Percentiles rank a stretch among this genome's conserved stretches.
These are phyloP conservation scores for Tardiomyces digboiensis DNA, from an alignment of 1,139 yeast genomes.

Conservation along the genomic window DNA sequence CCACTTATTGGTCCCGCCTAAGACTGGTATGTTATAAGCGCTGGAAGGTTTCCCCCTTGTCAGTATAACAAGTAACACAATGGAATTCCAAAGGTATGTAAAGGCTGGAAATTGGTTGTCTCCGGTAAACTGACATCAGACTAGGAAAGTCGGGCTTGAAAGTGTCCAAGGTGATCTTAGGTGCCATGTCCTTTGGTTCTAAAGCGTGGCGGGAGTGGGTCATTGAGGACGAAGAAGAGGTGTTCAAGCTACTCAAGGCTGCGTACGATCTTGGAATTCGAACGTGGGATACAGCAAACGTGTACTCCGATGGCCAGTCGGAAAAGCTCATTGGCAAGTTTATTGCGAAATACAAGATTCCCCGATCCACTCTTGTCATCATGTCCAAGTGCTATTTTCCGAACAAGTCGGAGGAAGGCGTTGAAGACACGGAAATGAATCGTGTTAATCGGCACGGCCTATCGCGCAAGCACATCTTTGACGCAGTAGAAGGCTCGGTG, in stretches of 20 bases:
- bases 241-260: slow-evolving; percentile 34
- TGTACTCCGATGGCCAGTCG: slow-evolving; percentile 36
- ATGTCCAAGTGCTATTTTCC: slow-evolving; percentile 32
- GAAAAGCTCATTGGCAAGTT: slow-evolving; percentile 37
- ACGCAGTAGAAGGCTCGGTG: slow-evolving; percentile 37
- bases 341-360: slow-evolving; percentile 33
- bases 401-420: slow-evolving; percentile 42
- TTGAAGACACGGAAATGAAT: slow-evolving; percentile 13
- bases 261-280: slow-evolving; percentile 44
- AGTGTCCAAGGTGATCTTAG: slow-evolving; percentile 43
- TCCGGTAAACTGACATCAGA: not conserved
- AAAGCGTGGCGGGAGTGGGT: slow-evolving; percentile 42
- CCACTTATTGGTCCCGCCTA: no score
- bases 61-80: not conserved
- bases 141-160: slow-evolving; percentile 44
- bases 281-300: slow-evolving; percentile 46
- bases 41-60: no score
- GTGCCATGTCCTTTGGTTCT: slow-evolving; percentile 49
- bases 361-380: slow-evolving; percentile 37
- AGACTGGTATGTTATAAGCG: no score
- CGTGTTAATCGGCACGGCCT: slow-evolving; percentile 30
- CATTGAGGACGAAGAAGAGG: slow-evolving; percentile 33
- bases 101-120: no score
- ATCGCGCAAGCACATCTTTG: slow-evolving; percentile 39
- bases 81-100: not conserved